A percentile compares a stretch with the other conserved stretches of the same genome.
These are phyloP conservation scores for Moniliophthora roreri DNA, from an alignment of 1,284 basidiomycete species.

Conservation along the genomic window DNA sequence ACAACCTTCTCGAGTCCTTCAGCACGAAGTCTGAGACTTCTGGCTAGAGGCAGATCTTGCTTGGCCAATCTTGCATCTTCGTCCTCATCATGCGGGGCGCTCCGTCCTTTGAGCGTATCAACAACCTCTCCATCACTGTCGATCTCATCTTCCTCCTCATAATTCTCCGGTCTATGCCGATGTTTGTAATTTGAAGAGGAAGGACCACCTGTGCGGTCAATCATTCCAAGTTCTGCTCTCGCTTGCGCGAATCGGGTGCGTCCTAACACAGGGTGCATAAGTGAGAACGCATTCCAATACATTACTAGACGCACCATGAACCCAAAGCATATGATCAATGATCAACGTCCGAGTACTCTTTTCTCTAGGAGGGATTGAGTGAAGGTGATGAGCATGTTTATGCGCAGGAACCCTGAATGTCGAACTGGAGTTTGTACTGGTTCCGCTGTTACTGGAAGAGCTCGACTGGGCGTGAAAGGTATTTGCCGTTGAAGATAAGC, in stretches of 20 bases:
- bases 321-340: conserved; percentile 82
- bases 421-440: not conserved
- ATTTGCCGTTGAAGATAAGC: conserved; percentile 3
- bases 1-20: conserved; percentile 80
- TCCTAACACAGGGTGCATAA: conserved; percentile 8
- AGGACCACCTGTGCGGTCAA: conserved; percentile 70
- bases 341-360: conserved; percentile 80
- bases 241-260: conserved; percentile 81
- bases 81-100: conserved; percentile 52
- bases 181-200: conserved; percentile 54
- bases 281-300: not conserved
- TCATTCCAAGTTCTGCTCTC: conserved; percentile 77
- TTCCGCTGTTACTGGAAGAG: not conserved
- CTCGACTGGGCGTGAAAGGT: conserved; percentile 2
- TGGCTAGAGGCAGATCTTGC: conserved; percentile 63
- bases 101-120: conserved; percentile 49
- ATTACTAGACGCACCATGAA: conserved; percentile 51
- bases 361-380: conserved; percentile 73
- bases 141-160: conserved; percentile 67
- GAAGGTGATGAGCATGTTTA: conserved; percentile 72
- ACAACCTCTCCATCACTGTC: conserved; percentile 65
- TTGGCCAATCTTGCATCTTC: conserved; percentile 55
- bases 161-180: conserved; percentile 68
- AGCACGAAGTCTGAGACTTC: conserved; percentile 62
- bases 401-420: conserved; percentile 61